phyloP scores from a whole-genome alignment of 2,329 filamentous ascomycete species.

The Pleurostoma richardsiae region DNA sequence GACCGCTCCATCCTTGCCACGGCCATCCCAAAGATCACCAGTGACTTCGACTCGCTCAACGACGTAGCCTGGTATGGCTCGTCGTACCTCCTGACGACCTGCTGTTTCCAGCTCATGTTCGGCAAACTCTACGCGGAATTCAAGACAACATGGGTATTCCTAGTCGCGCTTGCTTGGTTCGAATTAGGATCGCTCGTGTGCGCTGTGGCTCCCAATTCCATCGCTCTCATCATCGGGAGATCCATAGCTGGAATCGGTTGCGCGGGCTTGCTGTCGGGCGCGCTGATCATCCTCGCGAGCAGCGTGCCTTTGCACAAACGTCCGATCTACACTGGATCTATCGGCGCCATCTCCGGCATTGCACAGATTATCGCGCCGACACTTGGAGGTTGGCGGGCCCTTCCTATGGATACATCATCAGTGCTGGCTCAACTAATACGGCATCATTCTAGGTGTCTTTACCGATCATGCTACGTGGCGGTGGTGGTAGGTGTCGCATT shows the following conservation, averaged over 20 bases:
- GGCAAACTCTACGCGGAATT: constrained; percentile 9
- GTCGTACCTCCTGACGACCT: constrained; percentile 11
- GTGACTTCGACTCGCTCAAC: constrained; percentile 30
- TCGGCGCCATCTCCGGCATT: constrained; percentile 5
- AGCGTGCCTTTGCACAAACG: constrained; percentile 6
- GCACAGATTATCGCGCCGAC: constrained; percentile 5
- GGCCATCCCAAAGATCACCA: constrained; percentile 33
- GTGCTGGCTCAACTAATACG: background rate
- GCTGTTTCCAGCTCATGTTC: constrained; percentile 8
- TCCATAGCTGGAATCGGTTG: constrained; percentile 29
- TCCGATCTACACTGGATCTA: constrained; percentile 5
- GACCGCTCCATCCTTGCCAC: constrained; percentile 29
- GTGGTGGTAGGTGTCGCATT: constrained; percentile 5
- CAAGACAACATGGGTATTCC: constrained; percentile 8
- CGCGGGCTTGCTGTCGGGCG: constrained; percentile 18
- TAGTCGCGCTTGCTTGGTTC: constrained; percentile 28
- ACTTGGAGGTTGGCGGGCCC: constrained; percentile 2
- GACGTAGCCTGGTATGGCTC: constrained; percentile 45
- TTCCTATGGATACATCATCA: too few relatives aligned
- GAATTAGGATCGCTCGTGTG: constrained; percentile 40
- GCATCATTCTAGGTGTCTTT: too few relatives aligned
- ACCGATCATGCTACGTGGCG: constrained; percentile 7
- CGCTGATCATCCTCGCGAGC: constrained; percentile 4
- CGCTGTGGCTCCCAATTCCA: constrained; percentile 28
- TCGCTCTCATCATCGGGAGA: constrained; percentile 31